Base-by-base conservation (phyloP, 2,329 filamentous ascomycete species). In the Dryadomyces sulphureus region DNA sequence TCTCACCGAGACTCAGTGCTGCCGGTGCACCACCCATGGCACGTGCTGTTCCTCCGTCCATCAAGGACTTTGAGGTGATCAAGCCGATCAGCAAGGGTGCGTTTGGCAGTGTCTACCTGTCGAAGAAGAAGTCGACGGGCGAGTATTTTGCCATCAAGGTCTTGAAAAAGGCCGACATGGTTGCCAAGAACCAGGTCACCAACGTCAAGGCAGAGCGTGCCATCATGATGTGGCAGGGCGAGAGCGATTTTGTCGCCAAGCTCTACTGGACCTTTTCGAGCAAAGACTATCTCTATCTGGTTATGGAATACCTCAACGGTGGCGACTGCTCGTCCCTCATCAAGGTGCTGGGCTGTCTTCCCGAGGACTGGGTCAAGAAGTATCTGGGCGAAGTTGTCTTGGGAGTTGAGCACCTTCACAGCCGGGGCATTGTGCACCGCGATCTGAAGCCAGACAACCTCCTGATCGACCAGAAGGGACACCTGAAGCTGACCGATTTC, bases 161-260 rank as follows among this genome's bases (percentile, higher is more conserved):
- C 1, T 64, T 98, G 49, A 96, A 96, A 60, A 98, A 98, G 65
- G 89, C 92, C n/a, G 92, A 98, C 68, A 98, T 98, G 92, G 87
- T 98, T 51, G 92, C 92, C 50, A 98, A 98, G 65, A 98, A 98
- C 61, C 92, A 98, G 60, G 89, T 98, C 55, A 94, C 92, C 54
- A 98, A 98, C 58, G 92, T 98, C 57, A 96, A 98, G 64, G 92
- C 93, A 8, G 92, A 98, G 64, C 78, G 92, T 54, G 93, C 93
- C 20, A 98, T 98, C 59, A 96, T 98, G 92, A 98, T 98, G 92
- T 96, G 92, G 86, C 92, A 98, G 65, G 92, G 92, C 20, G 88
- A 96, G 62, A 98, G 93, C 61, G 92, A 98, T 49, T 98, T 98
- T 60, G 92, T 98, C 48, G 92, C 92, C 22, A 98, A 98, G 66